Percentiles rank a stretch among this genome's conserved stretches.
These are phyloP conservation scores for Medicago ruthenica DNA, from an alignment of 306 rosid species.

Conservation along the genomic window DNA sequence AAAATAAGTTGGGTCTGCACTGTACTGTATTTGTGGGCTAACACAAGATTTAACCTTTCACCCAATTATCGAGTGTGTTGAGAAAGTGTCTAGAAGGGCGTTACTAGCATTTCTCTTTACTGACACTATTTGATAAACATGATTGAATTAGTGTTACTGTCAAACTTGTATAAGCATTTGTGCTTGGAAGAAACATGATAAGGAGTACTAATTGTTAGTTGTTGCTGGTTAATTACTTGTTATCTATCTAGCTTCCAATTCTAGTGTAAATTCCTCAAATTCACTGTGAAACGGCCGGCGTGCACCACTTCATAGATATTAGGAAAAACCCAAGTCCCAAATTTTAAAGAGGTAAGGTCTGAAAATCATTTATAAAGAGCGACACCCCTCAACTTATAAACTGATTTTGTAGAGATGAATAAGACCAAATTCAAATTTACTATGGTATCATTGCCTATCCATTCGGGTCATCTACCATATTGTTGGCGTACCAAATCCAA, in stretches of 20 bases:
- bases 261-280: neutral
- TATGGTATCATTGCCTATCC: neutral
- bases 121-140: too few relatives aligned
- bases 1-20: too few relatives aligned
- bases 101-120: too few relatives aligned
- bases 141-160: too few relatives aligned
- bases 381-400: neutral
- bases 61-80: too few relatives aligned
- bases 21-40: too few relatives aligned
- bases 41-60: too few relatives aligned
- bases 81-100: too few relatives aligned
- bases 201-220: neutral
- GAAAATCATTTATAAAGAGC: neutral
- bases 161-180: too few relatives aligned
- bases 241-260: neutral
- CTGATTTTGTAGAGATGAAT: neutral
- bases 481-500: neutral
- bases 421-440: neutral
- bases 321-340: too few relatives aligned
- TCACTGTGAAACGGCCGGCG: neutral
- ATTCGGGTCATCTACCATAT: neutral
- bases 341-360: too few relatives aligned
- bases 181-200: neutral
- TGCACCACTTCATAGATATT: too few relatives aligned
- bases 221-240: neutral